Evolutionary conservation across 2,329 filamentous ascomycete species (phyloP), one percentile per base, ranked within the genome.

Genomic region (Talaromyces sp.): DNA sequence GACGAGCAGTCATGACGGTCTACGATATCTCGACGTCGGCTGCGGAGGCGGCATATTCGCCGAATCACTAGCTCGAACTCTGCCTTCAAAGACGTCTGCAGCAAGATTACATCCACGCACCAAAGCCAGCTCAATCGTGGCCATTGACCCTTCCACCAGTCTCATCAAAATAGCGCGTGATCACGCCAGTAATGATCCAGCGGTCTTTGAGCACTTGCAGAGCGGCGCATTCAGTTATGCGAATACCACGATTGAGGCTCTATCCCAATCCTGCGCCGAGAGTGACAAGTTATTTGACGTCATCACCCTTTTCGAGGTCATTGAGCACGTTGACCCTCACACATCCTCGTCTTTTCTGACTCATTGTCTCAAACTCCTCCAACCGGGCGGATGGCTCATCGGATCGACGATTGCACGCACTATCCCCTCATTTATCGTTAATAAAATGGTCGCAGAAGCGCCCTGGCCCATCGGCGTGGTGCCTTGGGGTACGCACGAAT

Each of bases 31-130:
- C 60, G 95, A 99, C 76, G 86, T 99, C 63, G 95, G 95, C 68
- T 98, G 95, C 77, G 95, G 95, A 65, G 95, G 93, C 23, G 95
- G 95, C 65, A 98, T 98, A 75, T 97, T 98, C 74, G 92, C 93
- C 63, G 95, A 98, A 76, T 80, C 79, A 0, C 73, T 80, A 14
- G 79, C 79, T 4, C 76, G 79, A 11, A 79, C 76, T 2, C 77
- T 78, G 25, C 65, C 28, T 37, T 66, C 48, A n/a, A 52, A 62
- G 8, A 61, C 67, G 4, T 72, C 75, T n/a, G n/a, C n/a, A 5
- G 28, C 50, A 16, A 33, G 31, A 40, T 12, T 63, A 18, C 62
- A 63, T 55, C 57, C 62, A 18, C 71, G 71, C 39, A 78, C 78
- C 7, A 71, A 72, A 60, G 78, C 78, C 0, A 71, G 71, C 0